Conservation (phyloP, 2,329 filamentous ascomycete genomes). For the Albophoma yamanashiensis region DNA sequence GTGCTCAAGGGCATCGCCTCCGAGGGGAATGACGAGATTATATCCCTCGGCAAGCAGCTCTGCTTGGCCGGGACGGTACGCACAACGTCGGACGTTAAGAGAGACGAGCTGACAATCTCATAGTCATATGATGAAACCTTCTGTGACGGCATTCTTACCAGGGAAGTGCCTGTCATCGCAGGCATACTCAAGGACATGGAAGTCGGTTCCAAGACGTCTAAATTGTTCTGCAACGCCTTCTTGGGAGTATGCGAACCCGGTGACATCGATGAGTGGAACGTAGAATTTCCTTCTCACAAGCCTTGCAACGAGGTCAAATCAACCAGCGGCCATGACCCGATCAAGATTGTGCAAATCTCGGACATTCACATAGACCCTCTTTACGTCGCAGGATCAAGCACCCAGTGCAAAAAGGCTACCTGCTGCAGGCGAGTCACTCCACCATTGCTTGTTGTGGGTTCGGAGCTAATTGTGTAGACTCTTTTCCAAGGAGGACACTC, state of each 20-base stretch:
- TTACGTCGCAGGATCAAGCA: constrained; percentile 41
- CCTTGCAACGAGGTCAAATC: constrained; percentile 18
- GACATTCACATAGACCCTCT: constrained; percentile 48
- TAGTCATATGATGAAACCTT: constrained; percentile 34
- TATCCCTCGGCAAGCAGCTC: constrained; percentile 17
- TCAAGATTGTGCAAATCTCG: constrained; percentile 47
- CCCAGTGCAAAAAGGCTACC: constrained; percentile 46
- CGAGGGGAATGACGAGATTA: constrained; percentile 32
- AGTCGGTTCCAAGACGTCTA: constrained; percentile 36
- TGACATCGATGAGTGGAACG: constrained; percentile 26
- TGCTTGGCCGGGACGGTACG: constrained; percentile 21
- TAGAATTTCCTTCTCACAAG: constrained; percentile 32
- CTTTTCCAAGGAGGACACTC: constrained; percentile 33
- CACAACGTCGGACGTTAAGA: constrained; percentile 23
- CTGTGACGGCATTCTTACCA: constrained; percentile 38
- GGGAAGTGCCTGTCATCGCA: constrained; percentile 43
- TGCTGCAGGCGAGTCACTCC: constrained; percentile 37
- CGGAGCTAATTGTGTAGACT: constrained; percentile 16
- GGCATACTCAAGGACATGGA: constrained; percentile 34
- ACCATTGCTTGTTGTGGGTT: neutral
- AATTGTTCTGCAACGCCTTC: constrained; percentile 40
- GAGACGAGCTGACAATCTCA: neutral
- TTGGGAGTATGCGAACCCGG: constrained; percentile 42
- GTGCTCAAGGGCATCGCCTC: constrained; percentile 31
- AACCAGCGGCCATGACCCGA: constrained; percentile 32